phyloP scores from a whole-genome alignment of 768 basidiomycete genomes.

The Leccinum obscurum region DNA sequence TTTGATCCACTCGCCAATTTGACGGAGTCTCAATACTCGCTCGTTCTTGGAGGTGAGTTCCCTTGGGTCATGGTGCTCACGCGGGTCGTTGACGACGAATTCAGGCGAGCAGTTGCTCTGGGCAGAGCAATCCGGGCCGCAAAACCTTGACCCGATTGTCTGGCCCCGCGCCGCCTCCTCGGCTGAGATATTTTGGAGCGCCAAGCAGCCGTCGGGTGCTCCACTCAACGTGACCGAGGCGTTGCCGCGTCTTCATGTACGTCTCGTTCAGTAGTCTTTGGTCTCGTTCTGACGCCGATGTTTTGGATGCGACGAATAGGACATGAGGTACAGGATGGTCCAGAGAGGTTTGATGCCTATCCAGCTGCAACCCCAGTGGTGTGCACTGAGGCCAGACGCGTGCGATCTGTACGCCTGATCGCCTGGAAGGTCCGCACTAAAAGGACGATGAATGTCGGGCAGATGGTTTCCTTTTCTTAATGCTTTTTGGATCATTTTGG shows the following conservation, averaged over 20 bases:
- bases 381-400: constrained; percentile 47
- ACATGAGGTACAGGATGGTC: constrained; percentile 49
- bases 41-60: constrained; percentile 40
- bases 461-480: neutral
- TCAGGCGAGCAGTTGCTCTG: constrained; percentile 43
- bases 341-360: constrained; percentile 48
- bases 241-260: constrained; percentile 48
- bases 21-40: constrained; percentile 32
- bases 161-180: constrained; percentile 51
- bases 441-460: neutral
- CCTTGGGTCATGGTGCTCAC: neutral
- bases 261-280: neutral
- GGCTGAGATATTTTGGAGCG: constrained; percentile 58
- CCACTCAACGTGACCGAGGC: constrained; percentile 39
- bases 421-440: neutral
- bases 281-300: neutral
- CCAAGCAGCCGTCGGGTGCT: constrained; percentile 35
- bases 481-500: neutral
- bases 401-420: constrained; percentile 40
- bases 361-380: constrained; percentile 57
- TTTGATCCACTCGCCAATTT: constrained; percentile 52
- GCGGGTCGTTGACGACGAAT: constrained; percentile 2
- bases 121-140: constrained; percentile 46
- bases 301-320: constrained; percentile 21
- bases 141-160: constrained; percentile 42